A percentile compares a stretch with the other conserved stretches of the same genome.
Conservation (phyloP, 768 basidiomycete species). For the Lepiota venenata region DNA sequence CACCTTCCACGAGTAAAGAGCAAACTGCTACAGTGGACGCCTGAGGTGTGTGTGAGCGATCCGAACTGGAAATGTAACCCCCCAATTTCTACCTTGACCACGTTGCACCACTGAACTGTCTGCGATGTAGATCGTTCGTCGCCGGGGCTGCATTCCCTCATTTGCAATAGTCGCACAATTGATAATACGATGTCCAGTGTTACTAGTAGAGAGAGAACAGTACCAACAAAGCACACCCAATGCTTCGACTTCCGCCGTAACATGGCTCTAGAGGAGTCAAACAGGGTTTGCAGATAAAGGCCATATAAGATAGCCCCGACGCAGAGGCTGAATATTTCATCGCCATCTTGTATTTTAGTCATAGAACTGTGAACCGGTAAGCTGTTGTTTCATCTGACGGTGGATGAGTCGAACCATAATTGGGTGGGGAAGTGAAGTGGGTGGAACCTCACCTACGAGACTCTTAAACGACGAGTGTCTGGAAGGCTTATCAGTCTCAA, state of each 20-base stretch:
- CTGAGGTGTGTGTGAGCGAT: background rate
- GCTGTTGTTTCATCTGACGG: background rate
- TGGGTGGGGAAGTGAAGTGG: too few species aligned
- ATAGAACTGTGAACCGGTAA: background rate
- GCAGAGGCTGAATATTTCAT: slow-evolving; percentile 4
- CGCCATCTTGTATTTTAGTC: background rate
- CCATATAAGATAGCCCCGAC: background rate
- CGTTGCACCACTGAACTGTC: background rate
- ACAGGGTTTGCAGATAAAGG: background rate
- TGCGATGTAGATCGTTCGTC: too few species aligned
- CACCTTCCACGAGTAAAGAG: background rate
- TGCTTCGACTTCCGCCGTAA: background rate
- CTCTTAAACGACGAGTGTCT: too few species aligned
- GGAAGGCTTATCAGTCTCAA: too few species aligned
- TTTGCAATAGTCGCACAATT: background rate
- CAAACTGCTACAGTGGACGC: background rate
- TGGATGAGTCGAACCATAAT: too few species aligned
- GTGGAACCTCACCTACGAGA: too few species aligned
- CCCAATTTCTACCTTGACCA: background rate
- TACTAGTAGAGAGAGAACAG: background rate
- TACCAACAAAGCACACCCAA: background rate
- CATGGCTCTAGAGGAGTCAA: background rate
- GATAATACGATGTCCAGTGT: background rate
- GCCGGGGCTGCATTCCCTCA: background rate
- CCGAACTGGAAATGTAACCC: too few species aligned